These are phyloP conservation scores for Tephrocybe rancida DNA, from an alignment of 768 basidiomycete species.

Conservation along the genomic window DNA sequence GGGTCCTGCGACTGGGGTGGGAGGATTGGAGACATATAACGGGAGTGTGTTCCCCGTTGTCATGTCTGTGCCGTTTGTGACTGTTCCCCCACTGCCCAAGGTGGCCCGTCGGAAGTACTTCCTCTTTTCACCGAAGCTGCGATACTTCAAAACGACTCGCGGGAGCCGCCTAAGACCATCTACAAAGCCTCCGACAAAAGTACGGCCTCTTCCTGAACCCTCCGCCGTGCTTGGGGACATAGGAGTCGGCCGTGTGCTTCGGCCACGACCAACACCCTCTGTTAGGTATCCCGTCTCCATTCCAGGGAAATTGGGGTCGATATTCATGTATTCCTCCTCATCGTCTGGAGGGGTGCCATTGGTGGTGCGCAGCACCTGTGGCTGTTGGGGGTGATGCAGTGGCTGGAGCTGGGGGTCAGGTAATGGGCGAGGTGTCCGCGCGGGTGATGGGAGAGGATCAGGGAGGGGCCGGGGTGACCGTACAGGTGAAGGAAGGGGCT, in stretches of 20 bases:
- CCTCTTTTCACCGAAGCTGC: constrained; percentile 23
- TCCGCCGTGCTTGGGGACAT: neutral
- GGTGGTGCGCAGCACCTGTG: constrained; percentile 14
- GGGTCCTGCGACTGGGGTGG: constrained; percentile 35
- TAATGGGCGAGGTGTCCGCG: constrained; percentile 30
- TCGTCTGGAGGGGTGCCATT: constrained; percentile 26
- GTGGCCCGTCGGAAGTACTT: constrained; percentile 22
- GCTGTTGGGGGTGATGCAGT: constrained; percentile 11
- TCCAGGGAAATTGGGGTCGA: constrained; percentile 21
- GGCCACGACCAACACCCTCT: constrained; percentile 18
- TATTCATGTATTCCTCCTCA: constrained; percentile 33
- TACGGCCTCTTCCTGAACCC: constrained; percentile 18
- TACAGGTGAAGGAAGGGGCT: constrained; percentile 20
- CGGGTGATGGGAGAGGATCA: constrained; percentile 28
- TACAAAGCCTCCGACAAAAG: constrained; percentile 39
- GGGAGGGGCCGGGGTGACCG: constrained; percentile 31
- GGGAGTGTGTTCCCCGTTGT: constrained; percentile 34
- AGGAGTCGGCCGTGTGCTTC: constrained; percentile 2
- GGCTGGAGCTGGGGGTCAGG: constrained; percentile 28
- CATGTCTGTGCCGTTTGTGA: constrained; percentile 27
- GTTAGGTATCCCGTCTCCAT: constrained; percentile 15
- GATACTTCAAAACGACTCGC: constrained; percentile 31
- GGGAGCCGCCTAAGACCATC: constrained; percentile 36
- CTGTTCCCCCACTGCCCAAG: constrained; percentile 28
- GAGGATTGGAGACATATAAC: constrained; percentile 39